These are phyloP conservation scores for Rhodomyrtus tomentosa DNA, from an alignment of 345 rosid genomes.

Conservation along the genomic window DNA sequence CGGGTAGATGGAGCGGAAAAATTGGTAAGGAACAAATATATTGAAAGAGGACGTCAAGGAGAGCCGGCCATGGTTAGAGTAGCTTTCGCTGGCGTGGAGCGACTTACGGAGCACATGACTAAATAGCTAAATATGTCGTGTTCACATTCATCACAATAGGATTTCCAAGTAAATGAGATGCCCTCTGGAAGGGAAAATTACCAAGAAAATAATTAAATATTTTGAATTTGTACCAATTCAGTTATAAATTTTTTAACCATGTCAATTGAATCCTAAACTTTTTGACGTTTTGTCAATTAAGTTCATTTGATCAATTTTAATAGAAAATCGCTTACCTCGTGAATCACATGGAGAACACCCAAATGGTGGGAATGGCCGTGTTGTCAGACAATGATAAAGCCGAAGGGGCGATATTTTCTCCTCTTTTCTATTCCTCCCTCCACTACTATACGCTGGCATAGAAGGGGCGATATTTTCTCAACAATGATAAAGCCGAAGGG, in stretches of 20 bases:
- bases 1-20: background rate
- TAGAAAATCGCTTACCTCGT: too few relatives aligned
- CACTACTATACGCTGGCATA: background rate
- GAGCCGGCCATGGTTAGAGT: background rate
- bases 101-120: background rate
- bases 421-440: background rate
- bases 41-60: background rate
- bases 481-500: background rate
- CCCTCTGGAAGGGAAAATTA: too few relatives aligned
- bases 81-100: background rate
- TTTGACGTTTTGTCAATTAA: too few relatives aligned
- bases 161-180: background rate
- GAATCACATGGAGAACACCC: background rate
- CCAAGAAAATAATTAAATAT: too few relatives aligned
- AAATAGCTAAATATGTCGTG: too few relatives aligned
- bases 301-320: too few relatives aligned
- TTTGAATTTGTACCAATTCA: too few relatives aligned
- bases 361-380: background rate
- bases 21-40: background rate
- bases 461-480: background rate
- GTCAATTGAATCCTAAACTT: too few relatives aligned
- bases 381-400: too few relatives aligned
- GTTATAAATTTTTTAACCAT: too few relatives aligned
- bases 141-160: background rate
- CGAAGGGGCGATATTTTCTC: too few relatives aligned